Evolutionary conservation across 2,329 filamentous ascomycete species (phyloP).

Genomic region (Raffaelea ambrosiae): DNA sequence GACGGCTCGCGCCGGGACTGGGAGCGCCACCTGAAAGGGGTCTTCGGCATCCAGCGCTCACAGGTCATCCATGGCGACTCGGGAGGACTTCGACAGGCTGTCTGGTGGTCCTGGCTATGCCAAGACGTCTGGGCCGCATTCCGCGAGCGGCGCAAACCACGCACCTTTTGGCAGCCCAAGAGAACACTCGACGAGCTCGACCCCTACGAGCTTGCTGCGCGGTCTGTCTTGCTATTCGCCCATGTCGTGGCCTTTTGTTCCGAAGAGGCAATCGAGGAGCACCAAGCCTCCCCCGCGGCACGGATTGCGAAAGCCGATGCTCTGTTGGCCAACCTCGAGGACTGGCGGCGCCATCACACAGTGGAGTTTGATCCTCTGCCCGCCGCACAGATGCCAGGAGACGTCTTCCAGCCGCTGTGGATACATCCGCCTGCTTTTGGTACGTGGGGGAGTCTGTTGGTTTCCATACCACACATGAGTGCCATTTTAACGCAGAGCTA

Average conservation of each 20-base stretch:
- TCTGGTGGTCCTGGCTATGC: conserved; percentile 59
- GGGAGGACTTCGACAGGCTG: conserved; percentile 45
- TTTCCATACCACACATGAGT: conserved; percentile 41
- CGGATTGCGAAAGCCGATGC: conserved; percentile 5
- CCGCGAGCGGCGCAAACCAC: conserved; percentile 43
- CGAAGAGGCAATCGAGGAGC: conserved; percentile 13
- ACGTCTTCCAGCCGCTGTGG: conserved; percentile 37
- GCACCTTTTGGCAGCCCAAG: conserved; percentile 48
- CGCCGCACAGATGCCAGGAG: neutral
- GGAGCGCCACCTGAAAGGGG: conserved; percentile 55
- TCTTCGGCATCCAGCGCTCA: conserved; percentile 58
- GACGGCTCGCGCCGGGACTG: conserved; percentile 31
- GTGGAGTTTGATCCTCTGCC: conserved; percentile 32
- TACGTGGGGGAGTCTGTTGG: conserved; percentile 43
- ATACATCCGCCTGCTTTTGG: conserved; percentile 38
- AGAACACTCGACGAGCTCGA: conserved; percentile 33
- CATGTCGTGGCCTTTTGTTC: conserved; percentile 37
- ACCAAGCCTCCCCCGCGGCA: too few species aligned
- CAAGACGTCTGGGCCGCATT: conserved; percentile 60
- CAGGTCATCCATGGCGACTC: conserved; percentile 52
- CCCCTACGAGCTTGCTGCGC: conserved; percentile 39
- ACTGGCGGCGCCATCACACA: conserved; percentile 22
- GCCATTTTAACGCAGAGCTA: conserved; percentile 11
- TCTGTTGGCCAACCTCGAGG: conserved; percentile 17
- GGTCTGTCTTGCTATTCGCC: conserved; percentile 40